Evolutionary conservation across 1,284 basidiomycete genomes (phyloP).

Genomic region (Cryptococcus hybrid): DNA sequence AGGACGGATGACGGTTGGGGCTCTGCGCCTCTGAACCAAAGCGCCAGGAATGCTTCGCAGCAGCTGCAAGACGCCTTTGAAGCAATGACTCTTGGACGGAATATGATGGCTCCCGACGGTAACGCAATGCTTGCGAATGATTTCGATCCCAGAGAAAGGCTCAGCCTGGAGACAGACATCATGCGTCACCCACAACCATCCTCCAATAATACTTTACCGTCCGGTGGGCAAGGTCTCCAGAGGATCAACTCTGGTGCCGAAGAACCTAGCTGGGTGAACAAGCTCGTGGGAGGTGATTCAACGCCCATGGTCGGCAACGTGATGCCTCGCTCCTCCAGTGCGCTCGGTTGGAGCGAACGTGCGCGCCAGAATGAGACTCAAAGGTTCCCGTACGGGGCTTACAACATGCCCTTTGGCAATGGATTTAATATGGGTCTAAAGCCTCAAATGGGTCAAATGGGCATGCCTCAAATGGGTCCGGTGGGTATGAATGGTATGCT

Average conservation of each 20-base stretch:
- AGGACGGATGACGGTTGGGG: conserved; percentile 37
- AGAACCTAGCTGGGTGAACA: conserved; percentile 46
- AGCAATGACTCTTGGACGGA: conserved; percentile 33
- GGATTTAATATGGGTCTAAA: neutral
- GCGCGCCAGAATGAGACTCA: neutral
- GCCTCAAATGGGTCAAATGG: neutral
- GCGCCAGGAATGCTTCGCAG: conserved; percentile 21
- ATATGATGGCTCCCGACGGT: conserved; percentile 16
- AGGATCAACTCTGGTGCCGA: conserved; percentile 10
- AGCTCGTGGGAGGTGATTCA: conserved; percentile 39
- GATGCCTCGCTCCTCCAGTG: conserved; percentile 14
- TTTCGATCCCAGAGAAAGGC: conserved; percentile 1
- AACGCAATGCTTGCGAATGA: neutral
- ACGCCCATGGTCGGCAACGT: conserved; percentile 16
- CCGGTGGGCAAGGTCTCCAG: neutral
- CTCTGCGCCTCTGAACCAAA: neutral
- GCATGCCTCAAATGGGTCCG: neutral
- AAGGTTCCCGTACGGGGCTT: neutral
- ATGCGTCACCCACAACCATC: conserved; percentile 13
- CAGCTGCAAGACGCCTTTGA: conserved; percentile 46
- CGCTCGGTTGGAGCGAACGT: conserved; percentile 9
- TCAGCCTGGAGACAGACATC: conserved; percentile 10
- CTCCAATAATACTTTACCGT: neutral
- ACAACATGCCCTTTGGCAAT: neutral
- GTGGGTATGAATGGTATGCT: neutral